Conservation (phyloP, 441 rosid species). For the Adansonia grandidieri region DNA sequence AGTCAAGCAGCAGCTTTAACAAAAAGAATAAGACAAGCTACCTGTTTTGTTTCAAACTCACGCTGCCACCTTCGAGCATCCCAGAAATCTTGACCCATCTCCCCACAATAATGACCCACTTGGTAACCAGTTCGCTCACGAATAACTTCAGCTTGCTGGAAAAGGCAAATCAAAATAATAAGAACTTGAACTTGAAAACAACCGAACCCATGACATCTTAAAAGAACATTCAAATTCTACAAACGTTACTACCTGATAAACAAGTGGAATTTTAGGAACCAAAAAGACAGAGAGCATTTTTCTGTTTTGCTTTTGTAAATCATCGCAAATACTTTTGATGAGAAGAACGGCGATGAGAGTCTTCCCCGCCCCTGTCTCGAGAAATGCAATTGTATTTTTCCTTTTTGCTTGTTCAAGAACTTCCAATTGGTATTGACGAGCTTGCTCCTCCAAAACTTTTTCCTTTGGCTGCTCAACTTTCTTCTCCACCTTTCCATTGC, state of each 20-base stretch:
- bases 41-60: conserved; percentile 97
- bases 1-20: conserved; percentile 12
- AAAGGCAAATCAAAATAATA: conserved; percentile 33
- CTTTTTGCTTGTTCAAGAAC: conserved; percentile 97
- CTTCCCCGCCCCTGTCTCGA: conserved; percentile 99
- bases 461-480: conserved; percentile 68
- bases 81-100: conserved; percentile 99
- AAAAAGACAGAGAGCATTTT: conserved; percentile 94
- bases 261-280: conserved; percentile 99
- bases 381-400: conserved; percentile 94
- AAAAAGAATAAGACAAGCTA: conserved; percentile 33
- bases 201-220: conserved; percentile 22
- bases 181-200: conserved; percentile 21
- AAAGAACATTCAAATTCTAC: conserved; percentile 19
- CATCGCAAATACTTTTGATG: conserved; percentile 70
- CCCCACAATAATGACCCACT: conserved; percentile 98
- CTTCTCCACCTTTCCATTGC: conserved; percentile 53
- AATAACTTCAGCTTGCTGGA: conserved; percentile 98
- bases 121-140: conserved; percentile 73
- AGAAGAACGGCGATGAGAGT: conserved; percentile 94
- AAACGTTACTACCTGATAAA: conserved; percentile 76
- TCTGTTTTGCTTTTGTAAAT: conserved; percentile 63
- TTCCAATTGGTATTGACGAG: conserved; percentile 91
- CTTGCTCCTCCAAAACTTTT: conserved; percentile 84
- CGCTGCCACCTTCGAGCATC: conserved; percentile 97